Evolutionary conservation across 2,329 filamentous ascomycete genomes (phyloP), one percentile per base, ranked within the genome.

Genomic region (Aspergillus latus): DNA sequence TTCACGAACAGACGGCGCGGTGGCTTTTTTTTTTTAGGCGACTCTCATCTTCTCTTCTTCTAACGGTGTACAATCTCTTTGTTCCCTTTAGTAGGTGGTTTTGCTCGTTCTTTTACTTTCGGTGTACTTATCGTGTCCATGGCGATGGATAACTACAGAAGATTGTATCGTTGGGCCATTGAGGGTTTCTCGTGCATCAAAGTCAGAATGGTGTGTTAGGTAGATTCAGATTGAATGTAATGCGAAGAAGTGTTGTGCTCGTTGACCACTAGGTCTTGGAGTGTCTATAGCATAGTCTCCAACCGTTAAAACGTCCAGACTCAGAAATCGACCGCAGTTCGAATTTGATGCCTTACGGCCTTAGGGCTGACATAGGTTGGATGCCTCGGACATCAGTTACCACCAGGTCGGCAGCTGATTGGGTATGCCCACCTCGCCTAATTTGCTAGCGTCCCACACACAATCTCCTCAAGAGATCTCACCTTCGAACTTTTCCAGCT

Each of bases 381-480:
- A 26, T 39, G 30, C 62, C 60, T 60, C 28, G 62, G 63, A 64
- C 59, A 54, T 9, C 13, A 15, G 9, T 4, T 29, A 7, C 13
- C 2, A 2, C 9, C n/a, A 3, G 1, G 1, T 4, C 6, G 30
- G 45, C 39, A 46, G 34, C 11, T 69, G 63, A 68, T 68, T 70
- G 66, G 66, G 30, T 44, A 21, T 43, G 52, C 43, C 45, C 16
- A 46, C 57, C 71, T 75, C 73, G 73, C 72, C 70, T 75, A 75
- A 70, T 61, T 68, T 64, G 57, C 67, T 74, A 74, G 73, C 67
- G 72, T 72, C 71, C 71, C 74, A 75, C 73, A 76, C 72, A 76
- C 71, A 73, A 68, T 63, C 62, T 63, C 62, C 58, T 64, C 62
- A 64, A 66, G 57, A 63, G 57, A 62, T 62, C 66, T 69, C 62